Evolutionary conservation across 495 filamentous ascomycete species (phyloP), one percentile per base, ranked within the genome.

Genomic region (Aspergillus avenaceus): DNA sequence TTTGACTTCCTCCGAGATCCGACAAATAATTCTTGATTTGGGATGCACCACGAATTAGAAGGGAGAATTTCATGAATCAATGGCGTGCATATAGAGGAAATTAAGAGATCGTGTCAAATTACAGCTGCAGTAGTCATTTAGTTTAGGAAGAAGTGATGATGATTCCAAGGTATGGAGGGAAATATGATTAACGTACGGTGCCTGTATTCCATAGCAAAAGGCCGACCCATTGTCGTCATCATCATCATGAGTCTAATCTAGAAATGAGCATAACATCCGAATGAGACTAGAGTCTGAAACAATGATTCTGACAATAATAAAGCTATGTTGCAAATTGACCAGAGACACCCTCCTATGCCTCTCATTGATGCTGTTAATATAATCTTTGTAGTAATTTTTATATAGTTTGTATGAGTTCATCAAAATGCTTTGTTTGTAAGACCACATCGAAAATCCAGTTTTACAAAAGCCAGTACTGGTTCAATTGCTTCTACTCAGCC

Each of bases 41-140:
- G 16, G 11, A 16, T 13, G 14, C 34, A 21, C 13, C 34, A 8
- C 34, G 13, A 34, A 38, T 38, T 14, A 38, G n/a, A 38, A 18
- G 21, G 16, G 34, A 38, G 16, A 8, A 38, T 38, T 21, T 38
- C 34, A 14, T 9, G 34, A 19, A 32, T 47, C 26, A 32, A 32
- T 36, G 38, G 49, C 9, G 21, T 42, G 51, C 54, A 49, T 56
- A 51, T 46, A 42, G 50, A 54, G 32, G 37, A 56, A 59, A 49
- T 57, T 19, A 56, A 59, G 55, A 52, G 34, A 56, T 56, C 48
- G 54, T 59, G 50, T 55, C 56, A 57, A 52, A 53, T 49, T 52
- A 53, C 60, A 59, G 56, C 47, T 53, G 59, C 50, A 53, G 26
- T 42, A 45, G 53, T 56, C 58, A 56, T 56, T 51, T 54, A 47